These are phyloP conservation scores for Trametes cinnabarina DNA, from an alignment of 768 basidiomycete genomes.

Conservation along the genomic window DNA sequence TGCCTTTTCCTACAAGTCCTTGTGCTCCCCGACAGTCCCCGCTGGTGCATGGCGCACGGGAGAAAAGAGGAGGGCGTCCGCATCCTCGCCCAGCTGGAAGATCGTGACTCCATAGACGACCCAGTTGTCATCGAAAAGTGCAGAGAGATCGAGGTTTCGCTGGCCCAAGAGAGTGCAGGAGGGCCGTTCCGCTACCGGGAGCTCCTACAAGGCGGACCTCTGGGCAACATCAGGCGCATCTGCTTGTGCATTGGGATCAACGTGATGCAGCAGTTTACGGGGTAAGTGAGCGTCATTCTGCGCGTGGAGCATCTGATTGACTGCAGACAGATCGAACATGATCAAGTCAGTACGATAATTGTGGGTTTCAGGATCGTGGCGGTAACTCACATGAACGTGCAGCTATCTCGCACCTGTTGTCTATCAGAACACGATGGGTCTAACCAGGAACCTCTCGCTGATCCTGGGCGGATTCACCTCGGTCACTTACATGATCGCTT, in stretches of 20 bases:
- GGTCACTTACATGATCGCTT: constrained; percentile 40
- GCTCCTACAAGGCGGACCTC: constrained; percentile 35
- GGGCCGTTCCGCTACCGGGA: constrained; percentile 36
- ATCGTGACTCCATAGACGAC: constrained; percentile 31
- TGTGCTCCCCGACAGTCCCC: constrained; percentile 39
- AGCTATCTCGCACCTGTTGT: constrained; percentile 42
- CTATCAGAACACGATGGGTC: constrained; percentile 42
- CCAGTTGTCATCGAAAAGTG: constrained; percentile 34
- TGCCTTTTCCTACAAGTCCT: constrained; percentile 35
- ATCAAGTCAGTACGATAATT: constrained; percentile 31
- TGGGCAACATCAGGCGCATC: constrained; percentile 40
- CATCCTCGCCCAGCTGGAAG: constrained; percentile 37
- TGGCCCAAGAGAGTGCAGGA: constrained; percentile 39
- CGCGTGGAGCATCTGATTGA: not conserved
- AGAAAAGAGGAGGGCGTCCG: constrained; percentile 34
- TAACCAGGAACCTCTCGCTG: constrained; percentile 39
- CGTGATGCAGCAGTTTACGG: constrained; percentile 45
- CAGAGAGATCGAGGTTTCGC: constrained; percentile 38
- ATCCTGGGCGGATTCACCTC: constrained; percentile 41
- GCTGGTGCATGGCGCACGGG: constrained; percentile 42
- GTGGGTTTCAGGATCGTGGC: no score
- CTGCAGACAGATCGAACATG: constrained; percentile 34
- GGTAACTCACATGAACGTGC: not conserved
- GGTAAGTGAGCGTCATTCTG: constrained; percentile 23
- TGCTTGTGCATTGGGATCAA: constrained; percentile 40